Base-by-base conservation (phyloP, 192 early-diverging fungal genomes). In the Dimargaris xerosporica region DNA sequence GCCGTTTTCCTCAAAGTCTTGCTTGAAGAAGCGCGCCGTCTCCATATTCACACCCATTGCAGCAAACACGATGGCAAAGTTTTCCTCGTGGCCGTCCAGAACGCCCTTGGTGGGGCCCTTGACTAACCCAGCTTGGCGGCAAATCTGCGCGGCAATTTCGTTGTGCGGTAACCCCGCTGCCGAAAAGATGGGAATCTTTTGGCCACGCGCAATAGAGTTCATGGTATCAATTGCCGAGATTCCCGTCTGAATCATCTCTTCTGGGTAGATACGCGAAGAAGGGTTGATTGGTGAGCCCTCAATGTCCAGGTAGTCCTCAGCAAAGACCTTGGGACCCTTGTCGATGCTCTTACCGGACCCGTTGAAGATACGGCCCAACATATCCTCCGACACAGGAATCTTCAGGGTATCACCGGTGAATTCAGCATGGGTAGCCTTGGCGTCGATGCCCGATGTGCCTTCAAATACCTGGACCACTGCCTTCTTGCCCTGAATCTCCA, bases 31-130 rank as follows among this genome's bases (percentile, higher is more conserved):
- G 52, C 96, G 84, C 60, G 94, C 96, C 12, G 96, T 96, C 74
- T 99, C 96, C 91, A 99, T 92, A 78, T 99, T 99, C 62, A 99
- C 96, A 74, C 96, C 96, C 96, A 99, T 99, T 56, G 96, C 96
- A 28, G 89, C 96, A 70, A 99, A 99, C 31, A 99, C 96, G 63
- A 99, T 94, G 53, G 96, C 90, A 77, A 99, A 99, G 75, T 99
- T 99, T 70, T 99, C 94, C 71, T 95, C 91, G 71, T 96, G 93
- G 59, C 81, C 89, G 69, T 99, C 96, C 62, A 89, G 80, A 30
- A 95, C 88, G 62, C 88, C 90, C 77, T 99, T 99, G 63, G 81
- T 79, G 54, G 89, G 78, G 66, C 85, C 84, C 72, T 94, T 84
- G 58, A 99, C 96, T 54, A 99, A 77, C 61, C 94, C 94, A 44